Conservation (phyloP, 2,329 filamentous ascomycete species). For the Ophiocordyceps australis region DNA sequence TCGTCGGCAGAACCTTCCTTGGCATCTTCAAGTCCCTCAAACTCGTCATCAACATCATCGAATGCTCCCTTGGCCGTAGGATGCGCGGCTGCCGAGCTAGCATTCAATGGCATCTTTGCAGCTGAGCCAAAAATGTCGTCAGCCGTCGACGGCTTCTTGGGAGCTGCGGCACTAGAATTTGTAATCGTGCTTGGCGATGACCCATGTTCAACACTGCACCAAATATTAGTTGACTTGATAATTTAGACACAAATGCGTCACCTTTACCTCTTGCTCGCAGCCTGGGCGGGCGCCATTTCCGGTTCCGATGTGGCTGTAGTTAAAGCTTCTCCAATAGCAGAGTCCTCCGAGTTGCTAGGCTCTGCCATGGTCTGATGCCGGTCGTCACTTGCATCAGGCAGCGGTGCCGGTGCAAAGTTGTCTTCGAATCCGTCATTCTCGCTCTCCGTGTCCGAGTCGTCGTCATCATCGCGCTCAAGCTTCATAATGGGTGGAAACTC, state of each 20-base stretch:
- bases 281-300: conserved; percentile 8
- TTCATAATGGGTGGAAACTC: conserved; percentile 94
- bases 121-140: conserved; percentile 24
- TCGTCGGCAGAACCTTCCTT: conserved; percentile 67
- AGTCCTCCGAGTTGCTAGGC: too few relatives aligned
- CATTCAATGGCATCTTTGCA: conserved; percentile 7
- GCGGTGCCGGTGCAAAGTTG: conserved; percentile 59
- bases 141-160: conserved; percentile 12
- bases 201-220: conserved; percentile 9
- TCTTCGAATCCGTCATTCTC: conserved; percentile 82
- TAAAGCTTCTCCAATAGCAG: too few relatives aligned
- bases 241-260: too few relatives aligned
- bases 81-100: conserved; percentile 8
- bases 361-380: conserved; percentile 2
- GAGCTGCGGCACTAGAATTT: conserved; percentile 4
- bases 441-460: conserved; percentile 59
- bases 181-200: conserved; percentile 14
- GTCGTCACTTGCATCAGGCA: conserved; percentile 14
- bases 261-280: conserved; percentile 9
- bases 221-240: too few relatives aligned
- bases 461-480: conserved; percentile 66
- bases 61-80: conserved; percentile 33
- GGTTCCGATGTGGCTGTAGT: conserved; percentile 2
- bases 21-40: conserved; percentile 68
- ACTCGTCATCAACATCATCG: conserved; percentile 63